These are phyloP conservation scores for Lolium perenne DNA, from an alignment of 176 grass and related monocot species.

Conservation along the genomic window DNA sequence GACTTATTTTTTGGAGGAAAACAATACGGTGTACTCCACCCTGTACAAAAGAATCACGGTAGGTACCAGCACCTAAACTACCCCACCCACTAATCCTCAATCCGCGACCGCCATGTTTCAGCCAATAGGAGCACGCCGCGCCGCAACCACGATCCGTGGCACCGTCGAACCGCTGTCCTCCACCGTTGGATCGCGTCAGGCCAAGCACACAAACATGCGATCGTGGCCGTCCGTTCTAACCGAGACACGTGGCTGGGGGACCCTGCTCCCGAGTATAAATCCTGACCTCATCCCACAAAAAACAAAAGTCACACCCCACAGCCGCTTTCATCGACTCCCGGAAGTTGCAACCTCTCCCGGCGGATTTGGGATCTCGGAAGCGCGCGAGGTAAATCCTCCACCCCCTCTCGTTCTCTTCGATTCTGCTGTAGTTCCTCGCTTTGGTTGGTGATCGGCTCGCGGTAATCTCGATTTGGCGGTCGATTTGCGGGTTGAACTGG, in stretches of 20 bases:
- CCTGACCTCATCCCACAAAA: neutral
- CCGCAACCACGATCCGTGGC: conserved; percentile 13
- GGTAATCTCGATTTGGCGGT: too few species aligned
- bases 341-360: neutral
- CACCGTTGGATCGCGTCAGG: neutral
- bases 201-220: conserved; percentile 2
- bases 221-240: conserved; percentile 11
- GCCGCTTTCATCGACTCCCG: too few species aligned
- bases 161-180: fast-evolving
- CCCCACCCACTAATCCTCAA: neutral
- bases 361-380: conserved; percentile 31
- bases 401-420: too few species aligned
- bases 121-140: conserved; percentile 33
- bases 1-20: too few species aligned
- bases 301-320: too few species aligned
- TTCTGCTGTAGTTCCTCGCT: too few species aligned
- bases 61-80: neutral
- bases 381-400: conserved; percentile 35
- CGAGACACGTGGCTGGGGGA: neutral
- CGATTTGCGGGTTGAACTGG: too few species aligned
- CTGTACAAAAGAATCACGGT: too few species aligned
- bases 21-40: too few species aligned
- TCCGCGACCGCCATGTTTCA: neutral
- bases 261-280: neutral
- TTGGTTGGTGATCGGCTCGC: too few species aligned